Evolutionary conservation across 208 protist species (phyloP), one percentile per base, ranked within the genome.

Genomic region (Phytomonas francai): DNA sequence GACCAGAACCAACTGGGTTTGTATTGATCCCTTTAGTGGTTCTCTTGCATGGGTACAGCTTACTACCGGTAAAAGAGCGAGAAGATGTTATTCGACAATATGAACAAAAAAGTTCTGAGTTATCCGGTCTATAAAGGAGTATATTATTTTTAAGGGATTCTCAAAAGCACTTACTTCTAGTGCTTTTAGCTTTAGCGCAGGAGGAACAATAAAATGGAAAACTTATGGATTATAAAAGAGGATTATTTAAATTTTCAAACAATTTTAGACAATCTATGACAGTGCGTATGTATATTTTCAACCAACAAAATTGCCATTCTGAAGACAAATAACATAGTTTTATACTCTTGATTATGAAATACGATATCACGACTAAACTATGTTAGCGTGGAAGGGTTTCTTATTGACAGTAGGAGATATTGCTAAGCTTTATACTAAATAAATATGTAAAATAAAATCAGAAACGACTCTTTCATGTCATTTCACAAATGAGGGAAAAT

Each of bases 1-100:
- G 87, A 12, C 51, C 73, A n/a, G 81, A 84, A 51, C 87, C 89
- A 25, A 81, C 83, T 19, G 89, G 89, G 16, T 95, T 87, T 71
- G 89, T 95, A 25, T 73, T 95, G 19, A 79, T 95, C 16, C 89
- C 89, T 22, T 70, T 95, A 22, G 71, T 75, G 0, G 74, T 89
- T 49, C 63, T 95, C 45, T 77, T 95, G 34, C 83, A 95, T 62
- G 89, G 89, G 27, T 95, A 92, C 74, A 79, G 85, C 9, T 73
- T 95, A 27, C 76, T 95, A 9, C 78, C 87, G 1, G 73, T 77
- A 51, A 70, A 68, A n/a, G 82, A 92, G 49, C 81, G 86, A 7
- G 71, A 81, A 22, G 73, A 81, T 56, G 72, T 94, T 12, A 85
- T 94, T 66, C 75, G 83, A 14, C 74, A 77, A 27, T 94, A 94